Evolutionary conservation across 2,329 filamentous ascomycete species (phyloP).

Genomic region (Stromatinia cepivora): DNA sequence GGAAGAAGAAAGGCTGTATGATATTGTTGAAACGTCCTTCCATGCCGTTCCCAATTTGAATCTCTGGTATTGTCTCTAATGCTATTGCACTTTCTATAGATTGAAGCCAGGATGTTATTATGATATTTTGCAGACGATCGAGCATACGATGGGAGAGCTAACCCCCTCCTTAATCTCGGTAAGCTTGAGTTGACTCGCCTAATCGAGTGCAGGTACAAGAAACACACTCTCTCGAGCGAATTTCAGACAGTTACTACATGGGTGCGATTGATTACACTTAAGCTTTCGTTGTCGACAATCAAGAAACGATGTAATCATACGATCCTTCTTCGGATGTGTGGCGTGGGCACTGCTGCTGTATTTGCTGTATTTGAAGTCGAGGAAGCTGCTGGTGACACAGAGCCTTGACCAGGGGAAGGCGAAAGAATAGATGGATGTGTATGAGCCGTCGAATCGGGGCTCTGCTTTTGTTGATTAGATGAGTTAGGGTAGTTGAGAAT

Average conservation of each 20-base stretch:
- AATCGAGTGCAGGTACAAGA: conserved; percentile 53
- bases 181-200: conserved; percentile 66
- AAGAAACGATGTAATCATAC: conserved; percentile 68
- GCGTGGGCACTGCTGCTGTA: conserved; percentile 21
- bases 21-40: conserved; percentile 70
- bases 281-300: conserved; percentile 75
- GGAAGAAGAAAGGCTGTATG: conserved; percentile 69
- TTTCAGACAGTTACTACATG: conserved; percentile 54
- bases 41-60: conserved; percentile 69
- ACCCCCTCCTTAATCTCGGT: conserved; percentile 80
- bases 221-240: conserved; percentile 50
- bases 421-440: neutral
- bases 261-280: conserved; percentile 72
- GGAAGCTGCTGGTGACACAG: conserved; percentile 12
- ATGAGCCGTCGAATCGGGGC: neutral
- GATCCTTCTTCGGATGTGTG: conserved; percentile 50
- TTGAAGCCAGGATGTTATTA: conserved; percentile 60
- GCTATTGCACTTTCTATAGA: conserved; percentile 56
- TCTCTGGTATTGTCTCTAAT: conserved; percentile 52
- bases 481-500: neutral
- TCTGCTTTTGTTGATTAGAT: conserved; percentile 5
- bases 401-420: neutral
- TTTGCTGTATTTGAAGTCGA: conserved; percentile 18
- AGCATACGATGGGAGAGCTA: conserved; percentile 61
- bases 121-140: conserved; percentile 61